These are phyloP conservation scores for Umbelopsis vinacea DNA, from an alignment of 192 early-diverging fungal species.

Conservation along the genomic window DNA sequence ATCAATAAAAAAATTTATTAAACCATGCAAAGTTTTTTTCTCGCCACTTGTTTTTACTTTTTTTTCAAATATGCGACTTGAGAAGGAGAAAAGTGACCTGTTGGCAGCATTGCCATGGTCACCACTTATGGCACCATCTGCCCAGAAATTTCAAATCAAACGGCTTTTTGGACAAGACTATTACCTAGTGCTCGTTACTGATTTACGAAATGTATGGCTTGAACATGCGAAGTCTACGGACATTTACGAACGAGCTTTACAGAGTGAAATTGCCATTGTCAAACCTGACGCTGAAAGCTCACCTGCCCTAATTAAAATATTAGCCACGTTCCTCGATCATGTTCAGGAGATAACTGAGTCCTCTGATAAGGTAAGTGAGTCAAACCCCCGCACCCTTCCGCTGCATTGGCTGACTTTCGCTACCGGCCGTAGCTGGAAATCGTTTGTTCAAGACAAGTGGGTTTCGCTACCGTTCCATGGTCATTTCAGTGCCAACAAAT, in stretches of 20 bases:
- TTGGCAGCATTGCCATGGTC: slow-evolving; percentile 9
- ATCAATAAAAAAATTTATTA: neutral
- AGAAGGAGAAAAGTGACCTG: neutral
- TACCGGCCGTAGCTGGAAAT: neutral
- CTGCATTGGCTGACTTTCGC: neutral
- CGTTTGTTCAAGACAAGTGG: slow-evolving; percentile 1
- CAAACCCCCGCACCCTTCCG: neutral
- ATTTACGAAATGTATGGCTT: slow-evolving; percentile 17
- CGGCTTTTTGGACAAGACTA: slow-evolving; percentile 5
- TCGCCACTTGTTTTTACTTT: neutral
- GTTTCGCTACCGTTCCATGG: slow-evolving; percentile 3
- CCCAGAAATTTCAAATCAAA: neutral
- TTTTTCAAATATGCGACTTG: neutral
- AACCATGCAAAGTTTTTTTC: neutral
- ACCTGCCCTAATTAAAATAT: neutral
- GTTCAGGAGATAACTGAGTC: neutral
- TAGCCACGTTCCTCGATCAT: slow-evolving; percentile 3
- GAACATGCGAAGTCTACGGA: neutral
- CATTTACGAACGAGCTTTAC: neutral
- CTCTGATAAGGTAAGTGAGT: neutral
- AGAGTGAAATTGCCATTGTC: slow-evolving; percentile 5
- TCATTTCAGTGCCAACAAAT: neutral
- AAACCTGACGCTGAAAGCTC: neutral
- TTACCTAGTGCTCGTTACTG: neutral
- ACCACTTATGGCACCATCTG: neutral